These are phyloP conservation scores for Ophiosphaerella narmari DNA, from an alignment of 2,329 filamentous ascomycete species.

Conservation along the genomic window DNA sequence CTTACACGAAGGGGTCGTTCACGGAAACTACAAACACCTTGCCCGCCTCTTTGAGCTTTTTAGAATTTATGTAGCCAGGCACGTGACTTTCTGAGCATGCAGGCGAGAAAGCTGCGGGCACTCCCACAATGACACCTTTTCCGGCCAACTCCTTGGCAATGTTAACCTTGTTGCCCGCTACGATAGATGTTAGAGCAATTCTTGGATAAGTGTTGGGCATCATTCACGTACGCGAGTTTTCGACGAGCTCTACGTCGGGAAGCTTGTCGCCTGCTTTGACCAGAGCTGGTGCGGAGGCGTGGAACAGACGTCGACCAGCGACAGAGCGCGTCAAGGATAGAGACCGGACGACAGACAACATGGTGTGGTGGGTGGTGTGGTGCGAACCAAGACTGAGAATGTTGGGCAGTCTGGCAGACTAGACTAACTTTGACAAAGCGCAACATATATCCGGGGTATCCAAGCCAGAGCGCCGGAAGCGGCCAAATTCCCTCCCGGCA, in stretches of 20 bases:
- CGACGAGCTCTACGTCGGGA: conserved; percentile 76
- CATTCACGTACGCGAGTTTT: conserved; percentile 69
- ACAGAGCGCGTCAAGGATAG: conserved; percentile 28
- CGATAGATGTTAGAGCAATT: too few relatives aligned
- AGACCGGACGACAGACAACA: conserved; percentile 36
- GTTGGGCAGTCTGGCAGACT: too few relatives aligned
- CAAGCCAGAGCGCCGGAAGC: too few relatives aligned
- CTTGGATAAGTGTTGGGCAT: too few relatives aligned
- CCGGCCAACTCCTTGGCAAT: conserved; percentile 74
- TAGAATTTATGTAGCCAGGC: conserved; percentile 82
- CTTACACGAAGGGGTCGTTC: conserved; percentile 94
- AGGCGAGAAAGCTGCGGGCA: conserved; percentile 56
- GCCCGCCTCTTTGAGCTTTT: conserved; percentile 77
- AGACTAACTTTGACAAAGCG: too few relatives aligned
- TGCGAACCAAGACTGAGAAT: too few relatives aligned
- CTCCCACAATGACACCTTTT: conserved; percentile 70
- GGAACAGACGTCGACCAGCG: conserved; percentile 57
- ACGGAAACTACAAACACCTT: conserved; percentile 88
- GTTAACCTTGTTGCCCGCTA: conserved; percentile 82
- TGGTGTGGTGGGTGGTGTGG: conserved; percentile 8
- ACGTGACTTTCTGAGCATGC: conserved; percentile 73
- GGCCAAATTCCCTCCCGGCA: too few relatives aligned
- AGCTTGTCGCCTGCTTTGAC: conserved; percentile 81
- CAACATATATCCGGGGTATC: too few relatives aligned
- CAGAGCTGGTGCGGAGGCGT: conserved; percentile 63